Evolutionary conservation across 2,329 filamentous ascomycete species (phyloP).

Genomic region (Fonsecaea pedrosoi): DNA sequence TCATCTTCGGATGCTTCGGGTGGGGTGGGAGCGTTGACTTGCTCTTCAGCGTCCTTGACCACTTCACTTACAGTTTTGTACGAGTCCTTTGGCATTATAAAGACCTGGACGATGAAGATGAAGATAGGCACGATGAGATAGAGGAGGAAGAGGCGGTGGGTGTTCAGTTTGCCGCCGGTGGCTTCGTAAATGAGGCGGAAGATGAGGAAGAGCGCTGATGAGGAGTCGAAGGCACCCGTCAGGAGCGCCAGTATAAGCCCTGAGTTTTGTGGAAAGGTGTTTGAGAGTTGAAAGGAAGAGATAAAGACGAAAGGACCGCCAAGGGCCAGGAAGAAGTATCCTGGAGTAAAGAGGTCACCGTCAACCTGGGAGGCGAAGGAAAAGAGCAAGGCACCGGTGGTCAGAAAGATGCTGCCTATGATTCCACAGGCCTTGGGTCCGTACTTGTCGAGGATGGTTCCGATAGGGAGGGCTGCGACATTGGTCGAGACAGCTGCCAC

Average conservation of each 20-base stretch:
- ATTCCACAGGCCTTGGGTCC: conserved; percentile 79
- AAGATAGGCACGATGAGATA: conserved; percentile 74
- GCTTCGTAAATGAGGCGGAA: conserved; percentile 74
- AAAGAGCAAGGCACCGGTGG: conserved; percentile 74
- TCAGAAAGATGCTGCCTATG: conserved; percentile 71
- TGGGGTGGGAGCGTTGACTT: conserved; percentile 46
- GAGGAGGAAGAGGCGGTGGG: conserved; percentile 71
- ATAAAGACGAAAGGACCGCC: conserved; percentile 85
- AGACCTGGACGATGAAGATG: conserved; percentile 71
- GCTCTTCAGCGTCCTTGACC: conserved; percentile 71
- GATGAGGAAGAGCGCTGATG: conserved; percentile 76
- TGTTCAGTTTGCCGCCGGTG: conserved; percentile 63
- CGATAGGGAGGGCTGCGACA: conserved; percentile 82
- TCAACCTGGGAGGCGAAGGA: conserved; percentile 68
- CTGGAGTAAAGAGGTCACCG: conserved; percentile 76
- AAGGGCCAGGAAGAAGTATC: conserved; percentile 77
- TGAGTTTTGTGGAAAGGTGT: conserved; percentile 77
- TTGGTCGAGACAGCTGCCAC: conserved; percentile 87
- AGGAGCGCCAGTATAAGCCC: conserved; percentile 80
- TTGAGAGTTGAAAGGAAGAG: conserved; percentile 82
- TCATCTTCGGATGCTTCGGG: conserved; percentile 65
- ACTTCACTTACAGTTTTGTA: conserved; percentile 89
- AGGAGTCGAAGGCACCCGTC: conserved; percentile 83
- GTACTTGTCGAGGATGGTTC: conserved; percentile 81
- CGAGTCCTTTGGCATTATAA: conserved; percentile 74